These are phyloP conservation scores for Monosporascus sp. DNA, from an alignment of 2,329 filamentous ascomycete species.

Conservation along the genomic window DNA sequence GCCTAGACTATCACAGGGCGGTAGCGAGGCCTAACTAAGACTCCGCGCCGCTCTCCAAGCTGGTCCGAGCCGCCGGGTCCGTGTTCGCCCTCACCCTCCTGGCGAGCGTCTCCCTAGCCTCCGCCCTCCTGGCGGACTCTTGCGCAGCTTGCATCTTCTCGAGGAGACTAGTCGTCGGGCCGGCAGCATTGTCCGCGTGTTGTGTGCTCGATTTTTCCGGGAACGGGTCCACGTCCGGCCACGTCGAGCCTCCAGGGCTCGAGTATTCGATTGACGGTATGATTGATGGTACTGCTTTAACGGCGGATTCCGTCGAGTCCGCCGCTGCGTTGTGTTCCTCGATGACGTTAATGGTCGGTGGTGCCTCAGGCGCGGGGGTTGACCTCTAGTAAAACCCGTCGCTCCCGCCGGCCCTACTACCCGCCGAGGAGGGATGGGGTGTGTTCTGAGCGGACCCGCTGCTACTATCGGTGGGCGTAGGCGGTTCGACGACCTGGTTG, in stretches of 20 bases:
- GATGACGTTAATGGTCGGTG: constrained; percentile 11
- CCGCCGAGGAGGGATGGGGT: constrained; percentile 26
- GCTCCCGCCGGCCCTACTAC: constrained; percentile 21
- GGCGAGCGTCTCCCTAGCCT: constrained; percentile 13
- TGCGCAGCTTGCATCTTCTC: constrained; percentile 20
- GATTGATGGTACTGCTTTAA: too few species aligned
- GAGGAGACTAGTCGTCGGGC: constrained; percentile 3
- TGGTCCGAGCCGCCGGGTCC: not conserved
- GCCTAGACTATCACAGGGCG: not conserved
- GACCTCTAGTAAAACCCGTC: constrained; percentile 32
- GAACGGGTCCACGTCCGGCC: too few species aligned
- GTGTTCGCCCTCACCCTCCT: not conserved
- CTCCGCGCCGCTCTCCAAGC: not conserved
- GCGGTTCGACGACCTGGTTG: constrained; percentile 59
- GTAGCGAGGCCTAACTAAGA: not conserved
- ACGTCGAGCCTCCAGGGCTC: too few species aligned
- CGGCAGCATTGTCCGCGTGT: not conserved
- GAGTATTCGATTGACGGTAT: too few species aligned
- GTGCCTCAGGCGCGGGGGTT: constrained; percentile 11
- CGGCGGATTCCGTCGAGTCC: not conserved
- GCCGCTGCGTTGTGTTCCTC: constrained; percentile 9
- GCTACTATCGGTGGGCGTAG: constrained; percentile 55
- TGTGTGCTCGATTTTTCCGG: not conserved
- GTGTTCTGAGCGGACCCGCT: constrained; percentile 35
- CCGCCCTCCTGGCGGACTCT: constrained; percentile 21